Evolutionary conservation across 140 eudicot genomes (phyloP).

Genomic region (Stevia rebaudiana): DNA sequence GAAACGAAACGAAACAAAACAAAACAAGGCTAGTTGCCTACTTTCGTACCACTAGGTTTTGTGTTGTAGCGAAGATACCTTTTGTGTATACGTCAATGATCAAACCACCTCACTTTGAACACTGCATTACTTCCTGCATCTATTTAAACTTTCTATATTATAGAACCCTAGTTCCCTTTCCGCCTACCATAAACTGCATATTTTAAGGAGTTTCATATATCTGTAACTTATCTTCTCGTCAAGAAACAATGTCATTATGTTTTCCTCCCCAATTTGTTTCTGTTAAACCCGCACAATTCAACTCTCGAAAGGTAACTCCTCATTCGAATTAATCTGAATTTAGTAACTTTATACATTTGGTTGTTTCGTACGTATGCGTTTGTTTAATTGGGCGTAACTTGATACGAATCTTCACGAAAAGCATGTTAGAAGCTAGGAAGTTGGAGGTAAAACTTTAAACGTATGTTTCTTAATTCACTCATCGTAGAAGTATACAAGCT

Average conservation of each 20-base stretch:
- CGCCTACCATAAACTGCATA: not conserved
- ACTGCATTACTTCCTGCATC: not conserved
- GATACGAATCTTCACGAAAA: not conserved
- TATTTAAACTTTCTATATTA: not conserved
- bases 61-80: too few species aligned
- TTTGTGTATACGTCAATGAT: too few species aligned
- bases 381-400: not conserved
- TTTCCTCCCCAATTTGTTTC: conserved; percentile 19
- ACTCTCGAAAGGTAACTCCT: conserved; percentile 22
- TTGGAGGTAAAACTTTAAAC: not conserved
- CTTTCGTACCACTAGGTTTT: too few species aligned
- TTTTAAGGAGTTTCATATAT: not conserved
- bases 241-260: conserved; percentile 22
- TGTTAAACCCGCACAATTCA: not conserved
- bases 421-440: not conserved
- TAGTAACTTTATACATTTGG: not conserved
- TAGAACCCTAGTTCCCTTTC: not conserved
- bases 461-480: not conserved
- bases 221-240: not conserved
- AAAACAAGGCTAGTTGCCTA: too few species aligned
- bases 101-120: not conserved
- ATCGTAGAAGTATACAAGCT: not conserved
- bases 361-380: not conserved
- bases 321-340: conserved; percentile 1
- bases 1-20: too few species aligned